Conservation (phyloP, 73 alveolate genomes). For the Paramecium caudatum region DNA sequence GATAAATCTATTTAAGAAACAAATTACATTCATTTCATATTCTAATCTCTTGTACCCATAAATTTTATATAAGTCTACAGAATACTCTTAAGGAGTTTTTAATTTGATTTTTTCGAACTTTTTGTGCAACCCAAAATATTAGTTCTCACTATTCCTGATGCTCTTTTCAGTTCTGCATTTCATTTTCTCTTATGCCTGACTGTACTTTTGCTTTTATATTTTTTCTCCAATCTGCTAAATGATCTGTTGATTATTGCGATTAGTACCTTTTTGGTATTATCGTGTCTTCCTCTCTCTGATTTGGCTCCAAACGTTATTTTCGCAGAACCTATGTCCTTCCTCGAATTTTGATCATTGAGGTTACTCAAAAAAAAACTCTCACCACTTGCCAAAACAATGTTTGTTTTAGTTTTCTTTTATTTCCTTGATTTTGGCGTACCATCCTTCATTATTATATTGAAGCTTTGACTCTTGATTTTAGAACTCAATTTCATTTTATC, state of each 20-base stretch:
- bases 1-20: conserved; percentile 15
- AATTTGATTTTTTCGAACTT: neutral
- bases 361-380: neutral
- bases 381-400: neutral
- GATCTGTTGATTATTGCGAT: neutral
- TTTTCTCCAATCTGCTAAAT: neutral
- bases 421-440: conserved; percentile 35
- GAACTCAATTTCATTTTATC: neutral
- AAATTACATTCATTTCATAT: conserved; percentile 44
- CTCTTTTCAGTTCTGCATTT: conserved; percentile 17
- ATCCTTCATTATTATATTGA: neutral
- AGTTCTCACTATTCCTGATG: neutral
- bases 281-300: neutral
- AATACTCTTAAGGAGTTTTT: neutral
- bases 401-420: conserved; percentile 2
- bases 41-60: neutral
- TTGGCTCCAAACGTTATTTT: neutral
- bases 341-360: neutral
- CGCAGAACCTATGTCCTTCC: neutral
- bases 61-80: conserved; percentile 2
- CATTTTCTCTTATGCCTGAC: conserved; percentile 1
- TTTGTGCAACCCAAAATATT: neutral
- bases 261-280: neutral
- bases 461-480: neutral
- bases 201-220: conserved; percentile 11